Base-by-base conservation (phyloP, 371 early-diverging fungal species). In the Mucor irregularis region DNA sequence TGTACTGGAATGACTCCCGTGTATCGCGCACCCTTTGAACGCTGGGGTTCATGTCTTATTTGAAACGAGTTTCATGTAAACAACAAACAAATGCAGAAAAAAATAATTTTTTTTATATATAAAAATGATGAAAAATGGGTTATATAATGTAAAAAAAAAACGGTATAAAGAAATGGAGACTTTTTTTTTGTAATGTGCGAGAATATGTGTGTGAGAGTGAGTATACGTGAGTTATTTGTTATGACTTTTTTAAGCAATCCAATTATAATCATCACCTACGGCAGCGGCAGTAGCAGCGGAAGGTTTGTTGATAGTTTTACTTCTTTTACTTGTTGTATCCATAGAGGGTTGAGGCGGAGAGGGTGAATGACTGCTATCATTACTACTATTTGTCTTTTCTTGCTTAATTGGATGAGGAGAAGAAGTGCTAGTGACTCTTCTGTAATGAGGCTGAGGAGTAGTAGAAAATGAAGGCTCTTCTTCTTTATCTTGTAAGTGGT, bases 1-100 rank as follows among this genome's bases (percentile, higher is more conserved):
- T 77, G 78, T 42, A 60, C 74, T 16, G 78, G 78, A 10, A 77
- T 77, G 78, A 77, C 74, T 24, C 70, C 74, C 16, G 64, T 64
- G 2, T 77, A 77, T 49, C 55, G 69, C 38, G 39, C 74, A 14
- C 68, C 78, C n/a, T 62, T 71, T 17, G 78, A 77, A 58, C 58
- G 78, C n/a, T 77, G 68, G 69, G 78, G 78, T 13, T 77, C 78
- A 6, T 70, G 68, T 54, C 46, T 73, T 19, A 56, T 76, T 21
- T 72, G 60, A 61, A 40, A 11, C 24, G 24, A 22, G 5, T 31
- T 31, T 31, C 33, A 8, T 31, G 8, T 31, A 42, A 42, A 21
- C 5, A 42, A 42, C 8, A 42, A 21, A 13, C 21, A 22, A 42
- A 14, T 13, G 24, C 0, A 11, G 8, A 24, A 42, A 35, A 35